Base-by-base conservation (phyloP, 345 rosid species). In the Litchi chinensis region DNA sequence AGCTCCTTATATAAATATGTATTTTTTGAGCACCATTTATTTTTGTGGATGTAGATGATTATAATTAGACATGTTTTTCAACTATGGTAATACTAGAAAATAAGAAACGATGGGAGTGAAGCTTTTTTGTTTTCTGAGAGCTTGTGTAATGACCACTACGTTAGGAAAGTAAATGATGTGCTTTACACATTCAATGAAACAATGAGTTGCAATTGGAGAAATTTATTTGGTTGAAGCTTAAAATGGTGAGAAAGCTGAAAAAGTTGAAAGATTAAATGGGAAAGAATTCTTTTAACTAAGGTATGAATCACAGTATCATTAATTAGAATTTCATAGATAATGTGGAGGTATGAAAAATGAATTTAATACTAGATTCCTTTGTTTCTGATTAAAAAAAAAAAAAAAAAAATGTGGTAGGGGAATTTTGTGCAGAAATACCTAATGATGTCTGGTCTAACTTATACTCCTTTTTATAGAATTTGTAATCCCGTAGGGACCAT, bases 151-250 rank as follows among this genome's bases (percentile, higher is more conserved):
- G 57, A 22, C 59, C 32, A 40, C 28, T 60, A 24, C 59, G 24
- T 70, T 70, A 70, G 73, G 21, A 46, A 18, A 70, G 73, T 8
- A 22, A 70, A 44, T 70, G 39, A 24, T 24, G 11, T 46, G 46
- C 19, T 70, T 70, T 22, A 46, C 37, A 22, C 56, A 70, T n/a
- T 19, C 28, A 40, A 24, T 11, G 21, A 54, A 70, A 70, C 59
- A 46, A 32, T 41, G 28, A 22, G 37, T 48, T 70, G 73, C 57
- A 70, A 70, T 70, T 12, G 1, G 10, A 60, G 9, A 60, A 60
- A 60, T 60, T 4, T 22, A 10, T 60, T n/a, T n/a, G 59, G 59
- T 54, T 54, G 59, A 16, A 15, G n/a, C n/a, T 54, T 54, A 54
- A 54, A 54, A 54, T 54, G n/a, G 0, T 21, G 65, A 22, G 64